phyloP scores from a whole-genome alignment of 73 alveolate genomes.

The Symbiodinium natans region DNA sequence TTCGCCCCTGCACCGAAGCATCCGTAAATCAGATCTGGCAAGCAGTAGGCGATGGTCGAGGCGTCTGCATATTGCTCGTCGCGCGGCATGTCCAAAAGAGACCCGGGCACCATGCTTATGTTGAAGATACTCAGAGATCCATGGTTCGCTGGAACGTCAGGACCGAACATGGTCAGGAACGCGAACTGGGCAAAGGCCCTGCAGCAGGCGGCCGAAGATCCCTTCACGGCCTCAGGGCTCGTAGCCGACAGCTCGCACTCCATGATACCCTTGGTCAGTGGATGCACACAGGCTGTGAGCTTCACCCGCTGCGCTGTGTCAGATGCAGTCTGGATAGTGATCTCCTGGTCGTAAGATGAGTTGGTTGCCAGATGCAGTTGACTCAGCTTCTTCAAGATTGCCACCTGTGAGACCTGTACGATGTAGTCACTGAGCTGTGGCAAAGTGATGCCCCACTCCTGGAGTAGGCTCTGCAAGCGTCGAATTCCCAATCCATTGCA shows the following conservation, averaged over 20 bases:
- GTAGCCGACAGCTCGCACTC: background rate
- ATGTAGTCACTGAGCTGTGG: constrained; percentile 7
- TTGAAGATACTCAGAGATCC: constrained; percentile 34
- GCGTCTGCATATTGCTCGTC: background rate
- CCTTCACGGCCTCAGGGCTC: background rate
- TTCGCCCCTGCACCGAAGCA: background rate
- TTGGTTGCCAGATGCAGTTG: background rate
- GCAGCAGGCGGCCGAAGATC: constrained; percentile 35
- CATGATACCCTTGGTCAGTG: background rate
- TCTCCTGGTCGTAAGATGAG: background rate
- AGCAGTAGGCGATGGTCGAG: constrained; percentile 11
- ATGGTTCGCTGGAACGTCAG: constrained; percentile 41
- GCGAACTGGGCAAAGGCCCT: constrained; percentile 44
- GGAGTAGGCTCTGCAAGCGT: constrained; percentile 7
- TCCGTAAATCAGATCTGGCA: constrained; percentile 39
- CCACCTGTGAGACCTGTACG: constrained; percentile 3
- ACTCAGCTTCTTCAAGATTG: constrained; percentile 12
- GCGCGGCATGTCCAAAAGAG: constrained; percentile 23
- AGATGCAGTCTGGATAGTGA: background rate
- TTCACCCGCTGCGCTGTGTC: background rate
- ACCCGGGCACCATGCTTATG: background rate
- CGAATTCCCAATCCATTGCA: constrained; percentile 22
- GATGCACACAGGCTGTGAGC: constrained; percentile 5
- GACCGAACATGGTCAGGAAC: constrained; percentile 27
- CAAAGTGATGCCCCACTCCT: background rate